Percentiles rank a stretch among this genome's conserved stretches.
Conservation (phyloP, 768 basidiomycete genomes). For the Boletellus emodensis region DNA sequence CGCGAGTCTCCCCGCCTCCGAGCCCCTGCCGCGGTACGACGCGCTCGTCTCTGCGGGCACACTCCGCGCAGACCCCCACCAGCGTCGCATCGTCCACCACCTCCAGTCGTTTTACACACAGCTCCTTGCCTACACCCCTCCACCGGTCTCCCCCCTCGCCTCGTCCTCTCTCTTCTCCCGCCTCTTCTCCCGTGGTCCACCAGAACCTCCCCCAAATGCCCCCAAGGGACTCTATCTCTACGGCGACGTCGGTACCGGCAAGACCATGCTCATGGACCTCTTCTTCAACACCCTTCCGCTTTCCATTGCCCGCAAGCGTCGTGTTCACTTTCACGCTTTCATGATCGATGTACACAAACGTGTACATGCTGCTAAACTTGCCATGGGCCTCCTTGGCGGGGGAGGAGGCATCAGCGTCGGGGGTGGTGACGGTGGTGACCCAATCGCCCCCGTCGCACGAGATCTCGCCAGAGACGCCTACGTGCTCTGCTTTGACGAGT, state of each 20-base stretch:
- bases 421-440: conserved; percentile 52
- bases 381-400: conserved; percentile 54
- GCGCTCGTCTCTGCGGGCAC: conserved; percentile 46
- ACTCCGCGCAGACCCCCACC: conserved; percentile 76
- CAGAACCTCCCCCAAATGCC: conserved; percentile 40
- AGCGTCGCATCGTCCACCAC: conserved; percentile 77
- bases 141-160: conserved; percentile 42
- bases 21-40: conserved; percentile 40
- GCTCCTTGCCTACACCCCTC: conserved; percentile 67
- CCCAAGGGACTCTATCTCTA: conserved; percentile 93
- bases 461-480: conserved; percentile 81
- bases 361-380: conserved; percentile 74
- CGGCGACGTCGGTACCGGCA: conserved; percentile 96
- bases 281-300: conserved; percentile 82
- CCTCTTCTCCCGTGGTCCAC: conserved; percentile 27
- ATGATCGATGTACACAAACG: conserved; percentile 99
- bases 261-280: conserved; percentile 99
- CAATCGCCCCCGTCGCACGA: conserved; percentile 81
- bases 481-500: conserved; percentile 96
- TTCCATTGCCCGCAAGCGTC: conserved; percentile 64
- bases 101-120: conserved; percentile 77
- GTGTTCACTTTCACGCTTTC: conserved; percentile 98
- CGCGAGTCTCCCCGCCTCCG: neutral
- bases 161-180: conserved; percentile 20
- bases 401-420: conserved; percentile 26